Base-by-base conservation (phyloP, 768 basidiomycete species). In the Mrakia gelida region DNA sequence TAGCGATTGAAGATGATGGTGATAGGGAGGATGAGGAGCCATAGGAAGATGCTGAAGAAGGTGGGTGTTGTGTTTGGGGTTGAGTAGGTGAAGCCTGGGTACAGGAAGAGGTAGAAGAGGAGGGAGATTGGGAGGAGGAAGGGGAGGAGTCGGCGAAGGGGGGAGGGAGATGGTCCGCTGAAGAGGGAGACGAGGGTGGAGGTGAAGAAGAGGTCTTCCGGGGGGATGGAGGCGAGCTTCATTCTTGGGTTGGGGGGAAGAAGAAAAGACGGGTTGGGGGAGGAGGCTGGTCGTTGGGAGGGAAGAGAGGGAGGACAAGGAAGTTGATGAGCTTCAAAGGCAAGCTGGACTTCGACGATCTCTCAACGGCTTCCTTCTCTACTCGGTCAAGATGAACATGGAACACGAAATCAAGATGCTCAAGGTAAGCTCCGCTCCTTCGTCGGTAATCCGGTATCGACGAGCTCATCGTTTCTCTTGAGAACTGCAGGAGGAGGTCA, bases 341-440 rank as follows among this genome's bases (percentile, higher is more conserved):
- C n/a, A n/a, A 59, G 59, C 59, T 59, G 4, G 1, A 34, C 38
- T 26, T 45, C 43, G 28, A 45, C 45, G 28, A 32, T 28, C 11
- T 49, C 15, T n/a, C n/a, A 52, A n/a, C 49, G 43, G n/a, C 11
- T 68, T 68, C 38, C 65, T 43, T 43, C 49, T 52, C 49, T 52
- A 9, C 49, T 70, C 65, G 1, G 9, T 45, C 71, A 28, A 49
- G 4, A 72, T 73, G 49, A 73, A 73, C 72, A 73, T 54, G 34
- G 49, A 73, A 26, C 72, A 73, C 56, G 72, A 73, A 23, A 73
- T 73, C 56, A 52, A 73, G 56, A 52, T 73, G 52, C 72, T 73
- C 56, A 73, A 73, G 72, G 71, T 72, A 23, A 11, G 15, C 28
- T 21, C 49, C 0, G 13, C 8, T 3, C 18, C 49, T 7, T 72